Percentiles rank a stretch among this genome's conserved stretches.
Conservation (phyloP, 164 flowering plant genomes). For the grape (Vitis vinifera) region ASM3070453v1 NC_081811.1:23790001-23790500, state of each 20-base stretch:
- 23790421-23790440: slow-evolving; percentile 27
- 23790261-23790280: slow-evolving; percentile 16
- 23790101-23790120: too few relatives aligned
- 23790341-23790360: slow-evolving; percentile 15
- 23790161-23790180: too few relatives aligned
- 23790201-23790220: too few relatives aligned
- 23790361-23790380: not conserved
- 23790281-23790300: slow-evolving; percentile 4
- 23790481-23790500: slow-evolving; percentile 23
- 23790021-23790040: slow-evolving; percentile 20
- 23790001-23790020: too few relatives aligned
- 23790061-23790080: slow-evolving; percentile 21
- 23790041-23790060: slow-evolving; percentile 15
- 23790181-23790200: too few relatives aligned
- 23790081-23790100: slow-evolving; percentile 20
- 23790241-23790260: slow-evolving; percentile 21
- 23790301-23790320: not conserved
- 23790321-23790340: not conserved
- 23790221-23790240: too few relatives aligned
- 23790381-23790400: slow-evolving; percentile 12
- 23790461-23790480: slow-evolving; percentile 27
- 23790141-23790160: too few relatives aligned
- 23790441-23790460: slow-evolving; percentile 23
- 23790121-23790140: too few relatives aligned
- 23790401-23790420: slow-evolving; percentile 24